Evolutionary conservation across 2,329 filamentous ascomycete genomes (phyloP).

Genomic region (Cyclaneusma minus): DNA sequence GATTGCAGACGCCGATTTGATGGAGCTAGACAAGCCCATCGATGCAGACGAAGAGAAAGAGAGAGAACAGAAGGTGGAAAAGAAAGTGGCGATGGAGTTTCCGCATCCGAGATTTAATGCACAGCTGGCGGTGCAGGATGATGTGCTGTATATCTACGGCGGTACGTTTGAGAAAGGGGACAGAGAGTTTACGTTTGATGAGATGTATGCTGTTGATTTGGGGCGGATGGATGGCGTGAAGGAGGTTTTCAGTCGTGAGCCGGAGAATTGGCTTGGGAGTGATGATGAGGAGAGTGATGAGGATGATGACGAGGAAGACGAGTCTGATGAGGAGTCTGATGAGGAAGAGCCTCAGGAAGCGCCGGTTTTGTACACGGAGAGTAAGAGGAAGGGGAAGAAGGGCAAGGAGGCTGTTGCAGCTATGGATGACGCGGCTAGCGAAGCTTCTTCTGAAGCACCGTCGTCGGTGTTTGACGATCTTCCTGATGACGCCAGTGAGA

Average conservation of each 20-base stretch:
- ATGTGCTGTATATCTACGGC: constrained; percentile 85
- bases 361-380: constrained; percentile 23
- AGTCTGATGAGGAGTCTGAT: constrained; percentile 29
- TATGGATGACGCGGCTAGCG: constrained; percentile 24
- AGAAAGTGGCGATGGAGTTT: constrained; percentile 62
- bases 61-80: constrained; percentile 37
- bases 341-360: constrained; percentile 32
- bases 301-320: constrained; percentile 36
- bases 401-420: too few relatives aligned
- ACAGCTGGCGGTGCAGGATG: constrained; percentile 78
- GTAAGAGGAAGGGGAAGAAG: constrained; percentile 40
- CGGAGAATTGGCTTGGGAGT: constrained; percentile 69
- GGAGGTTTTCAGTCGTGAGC: constrained; percentile 73
- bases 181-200: constrained; percentile 88
- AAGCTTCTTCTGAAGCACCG: constrained; percentile 14
- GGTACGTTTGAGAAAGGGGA: constrained; percentile 94
- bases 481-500: constrained; percentile 9
- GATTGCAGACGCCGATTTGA: constrained; percentile 34
- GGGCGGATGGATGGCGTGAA: constrained; percentile 89
- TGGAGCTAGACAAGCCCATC: constrained; percentile 30
- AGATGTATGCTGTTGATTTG: constrained; percentile 86
- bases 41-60: constrained; percentile 35
- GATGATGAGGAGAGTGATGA: constrained; percentile 46
- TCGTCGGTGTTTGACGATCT: constrained; percentile 15
- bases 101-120: constrained; percentile 87